Conservation (phyloP, 768 basidiomycete species). For the Tulasnella sp. region DNA sequence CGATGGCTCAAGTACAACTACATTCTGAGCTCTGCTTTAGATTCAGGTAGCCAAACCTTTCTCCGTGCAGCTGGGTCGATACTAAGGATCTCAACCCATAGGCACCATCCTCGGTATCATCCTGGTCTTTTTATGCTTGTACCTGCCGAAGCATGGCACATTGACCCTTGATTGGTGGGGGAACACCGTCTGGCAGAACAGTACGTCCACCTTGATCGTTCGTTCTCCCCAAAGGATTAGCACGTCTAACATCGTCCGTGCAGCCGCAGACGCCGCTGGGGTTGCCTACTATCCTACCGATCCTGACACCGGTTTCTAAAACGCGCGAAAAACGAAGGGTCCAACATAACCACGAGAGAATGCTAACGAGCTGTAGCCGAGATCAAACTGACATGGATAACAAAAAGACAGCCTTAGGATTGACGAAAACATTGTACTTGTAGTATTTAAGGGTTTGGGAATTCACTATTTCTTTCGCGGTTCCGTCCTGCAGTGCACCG, state of each 20-base stretch:
- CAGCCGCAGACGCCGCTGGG: not conserved
- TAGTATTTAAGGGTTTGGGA: not conserved
- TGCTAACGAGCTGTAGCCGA: too few species aligned
- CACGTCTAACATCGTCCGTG: not conserved
- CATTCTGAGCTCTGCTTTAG: constrained; percentile 33
- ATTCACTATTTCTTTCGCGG: too few species aligned
- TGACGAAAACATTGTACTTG: too few species aligned
- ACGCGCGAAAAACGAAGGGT: not conserved
- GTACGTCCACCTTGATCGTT: constrained; percentile 1
- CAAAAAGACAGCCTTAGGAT: too few species aligned
- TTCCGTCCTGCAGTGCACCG: not conserved
- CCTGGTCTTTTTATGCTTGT: constrained; percentile 32
- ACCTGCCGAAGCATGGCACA: constrained; percentile 26
- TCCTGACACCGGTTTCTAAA: not conserved
- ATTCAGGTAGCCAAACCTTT: constrained; percentile 22
- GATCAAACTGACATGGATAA: not conserved
- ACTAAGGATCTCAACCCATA: constrained; percentile 9
- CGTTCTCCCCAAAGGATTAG: not conserved
- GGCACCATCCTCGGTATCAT: constrained; percentile 30
- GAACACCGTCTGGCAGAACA: constrained; percentile 21
- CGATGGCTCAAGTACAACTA: constrained; percentile 45
- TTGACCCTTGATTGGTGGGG: constrained; percentile 29
- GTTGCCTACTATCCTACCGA: not conserved
- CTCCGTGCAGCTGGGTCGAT: not conserved
- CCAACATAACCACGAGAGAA: not conserved